phyloP scores from a whole-genome alignment of 1,284 basidiomycete species.

The Malassezia furfur region DNA sequence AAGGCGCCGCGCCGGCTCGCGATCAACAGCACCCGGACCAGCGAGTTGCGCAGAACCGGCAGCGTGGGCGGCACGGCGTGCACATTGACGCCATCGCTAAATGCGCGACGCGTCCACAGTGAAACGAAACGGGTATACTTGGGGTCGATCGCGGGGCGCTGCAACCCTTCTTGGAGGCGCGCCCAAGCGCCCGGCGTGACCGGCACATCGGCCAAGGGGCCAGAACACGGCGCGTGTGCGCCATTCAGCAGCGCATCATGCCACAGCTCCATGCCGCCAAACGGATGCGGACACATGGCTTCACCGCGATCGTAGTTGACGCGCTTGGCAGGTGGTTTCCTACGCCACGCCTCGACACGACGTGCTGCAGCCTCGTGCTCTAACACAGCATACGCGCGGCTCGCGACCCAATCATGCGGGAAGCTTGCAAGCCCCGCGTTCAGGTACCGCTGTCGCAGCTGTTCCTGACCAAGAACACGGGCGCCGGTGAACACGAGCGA shows the following conservation, averaged over 20 bases:
- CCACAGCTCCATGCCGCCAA: slow-evolving; percentile 15
- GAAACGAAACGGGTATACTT: neutral
- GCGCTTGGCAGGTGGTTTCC: slow-evolving; percentile 36
- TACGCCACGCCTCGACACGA: slow-evolving; percentile 24
- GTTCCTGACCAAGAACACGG: slow-evolving; percentile 33
- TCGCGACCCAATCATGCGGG: slow-evolving; percentile 33
- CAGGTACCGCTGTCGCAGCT: slow-evolving; percentile 28
- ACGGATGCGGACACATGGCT: slow-evolving; percentile 10
- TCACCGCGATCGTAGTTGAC: slow-evolving; percentile 19
- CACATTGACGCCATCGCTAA: neutral
- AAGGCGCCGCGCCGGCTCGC: slow-evolving; percentile 11
- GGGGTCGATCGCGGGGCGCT: neutral
- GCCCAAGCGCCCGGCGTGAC: neutral
- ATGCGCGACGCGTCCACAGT: slow-evolving; percentile 7
- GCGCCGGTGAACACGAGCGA: slow-evolving; percentile 34
- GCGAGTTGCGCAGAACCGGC: neutral
- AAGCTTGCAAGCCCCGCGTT: slow-evolving; percentile 21
- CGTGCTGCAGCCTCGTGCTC: slow-evolving; percentile 17
- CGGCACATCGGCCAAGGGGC: neutral
- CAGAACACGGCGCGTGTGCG: neutral
- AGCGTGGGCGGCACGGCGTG: neutral
- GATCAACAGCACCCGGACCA: slow-evolving; percentile 7
- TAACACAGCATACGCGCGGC: slow-evolving; percentile 17
- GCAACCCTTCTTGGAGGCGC: neutral
- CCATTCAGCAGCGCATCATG: neutral